A percentile compares a stretch with the other conserved stretches of the same genome.
These are phyloP conservation scores for Carex parvula DNA, from an alignment of 176 grass and related monocot species.

Conservation along the genomic window DNA sequence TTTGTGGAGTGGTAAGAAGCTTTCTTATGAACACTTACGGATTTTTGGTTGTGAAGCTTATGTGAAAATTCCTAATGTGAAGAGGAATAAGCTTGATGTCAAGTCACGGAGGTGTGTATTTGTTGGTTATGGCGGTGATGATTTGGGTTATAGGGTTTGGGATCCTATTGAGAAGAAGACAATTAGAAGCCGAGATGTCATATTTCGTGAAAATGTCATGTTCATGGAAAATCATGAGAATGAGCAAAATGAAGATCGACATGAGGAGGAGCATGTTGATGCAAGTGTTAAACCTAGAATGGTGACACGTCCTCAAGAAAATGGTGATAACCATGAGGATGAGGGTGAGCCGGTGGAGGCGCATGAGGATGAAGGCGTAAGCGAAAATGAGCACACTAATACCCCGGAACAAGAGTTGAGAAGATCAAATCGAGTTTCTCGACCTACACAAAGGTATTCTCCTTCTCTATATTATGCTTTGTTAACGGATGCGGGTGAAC, in stretches of 20 bases:
- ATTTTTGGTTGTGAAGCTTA: background rate
- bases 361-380: background rate
- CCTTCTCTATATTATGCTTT: background rate
- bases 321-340: no score
- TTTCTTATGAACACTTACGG: background rate
- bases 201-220: no score
- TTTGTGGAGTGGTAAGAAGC: background rate
- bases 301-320: no score
- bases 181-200: background rate
- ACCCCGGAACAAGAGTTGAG: background rate
- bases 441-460: background rate
- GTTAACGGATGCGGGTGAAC: background rate
- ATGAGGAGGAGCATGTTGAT: no score
- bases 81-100: background rate
- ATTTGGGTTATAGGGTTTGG: background rate
- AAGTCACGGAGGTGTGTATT: background rate
- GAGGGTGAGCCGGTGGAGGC: no score
- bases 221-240: no score
- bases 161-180: slow-evolving; percentile 4
- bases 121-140: slow-evolving; percentile 7
- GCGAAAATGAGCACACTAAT: background rate
- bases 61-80: background rate
- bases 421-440: background rate
- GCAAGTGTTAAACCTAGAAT: no score
- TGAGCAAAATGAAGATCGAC: no score